Evolutionary conservation across 2,329 filamentous ascomycete species (phyloP).

Genomic region (Aspergillus tanneri): DNA sequence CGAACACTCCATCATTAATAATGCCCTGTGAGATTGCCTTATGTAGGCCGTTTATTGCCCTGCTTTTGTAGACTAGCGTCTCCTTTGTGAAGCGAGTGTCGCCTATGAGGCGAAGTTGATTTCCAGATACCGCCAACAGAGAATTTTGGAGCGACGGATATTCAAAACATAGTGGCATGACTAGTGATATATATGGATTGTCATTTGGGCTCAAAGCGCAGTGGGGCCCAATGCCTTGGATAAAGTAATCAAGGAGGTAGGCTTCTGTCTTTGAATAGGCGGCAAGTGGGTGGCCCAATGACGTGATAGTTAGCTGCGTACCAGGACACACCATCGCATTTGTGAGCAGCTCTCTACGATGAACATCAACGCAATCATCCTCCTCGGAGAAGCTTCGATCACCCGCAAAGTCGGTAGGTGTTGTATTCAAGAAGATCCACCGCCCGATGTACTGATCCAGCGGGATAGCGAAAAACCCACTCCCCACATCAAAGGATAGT

Average conservation of each 20-base stretch:
- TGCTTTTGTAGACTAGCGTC: constrained; percentile 27
- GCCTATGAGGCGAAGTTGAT: constrained; percentile 29
- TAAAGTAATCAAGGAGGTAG: constrained; percentile 31
- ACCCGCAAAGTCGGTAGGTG: constrained; percentile 18
- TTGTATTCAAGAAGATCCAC: constrained; percentile 30
- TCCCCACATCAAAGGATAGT: constrained; percentile 7
- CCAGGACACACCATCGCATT: background rate
- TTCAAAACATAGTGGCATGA: constrained; percentile 24
- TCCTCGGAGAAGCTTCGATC: background rate
- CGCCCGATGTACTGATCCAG: constrained; percentile 4
- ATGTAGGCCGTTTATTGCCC: constrained; percentile 26
- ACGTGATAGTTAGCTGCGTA: background rate
- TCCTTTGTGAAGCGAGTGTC: constrained; percentile 24
- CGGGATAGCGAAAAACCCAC: constrained; percentile 1
- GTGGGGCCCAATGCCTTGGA: constrained; percentile 29
- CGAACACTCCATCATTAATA: constrained; percentile 25
- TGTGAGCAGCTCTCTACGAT: background rate
- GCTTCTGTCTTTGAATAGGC: constrained; percentile 13
- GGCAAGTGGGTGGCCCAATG: constrained; percentile 14
- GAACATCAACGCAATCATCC: no score
- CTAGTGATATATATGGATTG: constrained; percentile 32
- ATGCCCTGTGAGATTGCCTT: constrained; percentile 18
- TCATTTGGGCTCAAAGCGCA: constrained; percentile 30
- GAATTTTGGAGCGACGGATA: constrained; percentile 26
- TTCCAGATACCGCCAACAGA: constrained; percentile 31